Evolutionary conservation across 1,139 yeast genomes (phyloP), one percentile per base, ranked within the genome.

Genomic region (Geotrichum aggregatum): DNA sequence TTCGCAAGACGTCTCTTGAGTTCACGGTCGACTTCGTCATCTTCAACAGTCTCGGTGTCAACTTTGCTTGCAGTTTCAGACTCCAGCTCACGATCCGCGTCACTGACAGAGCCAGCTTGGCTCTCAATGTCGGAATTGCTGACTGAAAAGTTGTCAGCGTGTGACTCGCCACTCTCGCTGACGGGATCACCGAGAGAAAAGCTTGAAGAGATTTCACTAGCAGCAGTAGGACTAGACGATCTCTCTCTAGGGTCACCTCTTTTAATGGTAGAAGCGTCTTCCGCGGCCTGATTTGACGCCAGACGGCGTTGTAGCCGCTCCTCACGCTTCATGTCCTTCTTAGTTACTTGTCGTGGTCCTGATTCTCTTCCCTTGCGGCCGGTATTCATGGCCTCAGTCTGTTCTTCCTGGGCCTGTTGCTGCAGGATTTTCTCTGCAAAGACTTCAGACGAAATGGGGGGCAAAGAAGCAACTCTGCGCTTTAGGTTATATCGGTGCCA

Each of bases 401-500:
- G 57, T 41, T 58, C 56, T 45, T 57, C 59, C 51, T 54, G 75
- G 39, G 60, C 55, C 64, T 61, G 72, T 67, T 70, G 71, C 58
- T 66, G 75, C 63, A 67, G 70, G 64, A 86, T 78, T 66, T 87
- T 86, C 63, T 86, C 92, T 1, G 92, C 89, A 73, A 87, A 88
- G 8, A 83, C 75, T 54, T 87, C 89, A 1, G 96, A 84, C 19
- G 83, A 73, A 47, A 92, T 84, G 2, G 96, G 83, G 1, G 91
- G 84, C 58, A 92, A 72, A 46, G 80, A 79, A 2, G 96, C 96
- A 38, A 92, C 96, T 63, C 96, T 77, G 69, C 98, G 78, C 70
- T 92, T 92, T 66, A 92, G 76, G 65, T 92, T 91, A 68, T 87
- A 92, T 59, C 95, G 77, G 65, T 89, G 97, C 97, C 97, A 91